Evolutionary conservation across 2,329 filamentous ascomycete genomes (phyloP).

Genomic region (Diaporthe nobilis): DNA sequence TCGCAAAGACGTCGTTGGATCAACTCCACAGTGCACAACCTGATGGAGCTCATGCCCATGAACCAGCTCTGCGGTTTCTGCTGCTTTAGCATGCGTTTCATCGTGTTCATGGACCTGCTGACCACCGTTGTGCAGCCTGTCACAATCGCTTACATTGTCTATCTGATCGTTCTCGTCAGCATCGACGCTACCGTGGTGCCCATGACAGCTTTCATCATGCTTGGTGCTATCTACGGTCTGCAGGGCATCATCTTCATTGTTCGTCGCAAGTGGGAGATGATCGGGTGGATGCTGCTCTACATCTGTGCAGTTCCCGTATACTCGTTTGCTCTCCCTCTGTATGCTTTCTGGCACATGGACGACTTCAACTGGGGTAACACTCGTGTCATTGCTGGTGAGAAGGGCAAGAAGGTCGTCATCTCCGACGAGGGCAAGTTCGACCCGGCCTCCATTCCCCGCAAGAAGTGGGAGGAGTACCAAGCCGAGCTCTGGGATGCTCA

Average conservation of each 20-base stretch:
- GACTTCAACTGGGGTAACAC: conserved; percentile 99
- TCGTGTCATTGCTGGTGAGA: conserved; percentile 94
- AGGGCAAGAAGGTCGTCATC: conserved; percentile 91
- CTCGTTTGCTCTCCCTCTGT: conserved; percentile 89
- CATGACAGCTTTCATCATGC: conserved; percentile 87
- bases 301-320: conserved; percentile 92
- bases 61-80: conserved; percentile 98
- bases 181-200: conserved; percentile 77
- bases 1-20: conserved; percentile 99
- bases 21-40: conserved; percentile 98
- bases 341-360: conserved; percentile 99
- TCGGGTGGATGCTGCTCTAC: conserved; percentile 99
- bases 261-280: conserved; percentile 98
- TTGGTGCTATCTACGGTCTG: conserved; percentile 96
- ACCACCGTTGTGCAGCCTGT: conserved; percentile 94
- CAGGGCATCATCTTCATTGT: conserved; percentile 98
- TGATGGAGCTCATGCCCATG: conserved; percentile 94
- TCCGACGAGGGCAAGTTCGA: conserved; percentile 99
- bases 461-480: conserved; percentile 99
- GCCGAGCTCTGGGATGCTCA: conserved; percentile 97
- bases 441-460: conserved; percentile 90
- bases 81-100: conserved; percentile 99
- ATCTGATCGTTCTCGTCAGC: conserved; percentile 84
- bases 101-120: conserved; percentile 94
- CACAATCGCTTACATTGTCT: conserved; percentile 89